These are phyloP conservation scores for Primulina eburnea DNA, from an alignment of 257 asterid species.

Conservation along the genomic window DNA sequence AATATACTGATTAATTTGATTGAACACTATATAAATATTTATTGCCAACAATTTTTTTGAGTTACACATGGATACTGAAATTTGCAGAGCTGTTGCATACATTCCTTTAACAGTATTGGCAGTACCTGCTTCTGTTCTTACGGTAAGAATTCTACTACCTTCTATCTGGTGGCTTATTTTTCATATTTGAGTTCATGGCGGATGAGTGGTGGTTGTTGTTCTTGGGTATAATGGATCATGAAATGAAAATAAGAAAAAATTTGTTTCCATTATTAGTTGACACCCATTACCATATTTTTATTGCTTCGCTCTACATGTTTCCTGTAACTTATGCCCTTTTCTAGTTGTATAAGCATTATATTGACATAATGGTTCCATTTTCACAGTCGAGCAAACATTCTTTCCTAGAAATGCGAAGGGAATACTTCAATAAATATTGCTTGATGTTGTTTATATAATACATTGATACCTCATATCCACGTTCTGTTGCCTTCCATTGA, in stretches of 20 bases:
- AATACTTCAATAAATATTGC: not conserved
- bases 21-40: not conserved
- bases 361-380: not conserved
- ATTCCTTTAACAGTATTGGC: constrained; percentile 79
- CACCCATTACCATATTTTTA: not conserved
- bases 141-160: constrained; percentile 45
- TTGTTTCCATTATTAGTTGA: not conserved
- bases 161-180: not conserved
- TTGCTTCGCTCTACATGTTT: constrained; percentile 3
- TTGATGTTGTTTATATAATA: not conserved
- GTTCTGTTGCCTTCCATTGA: not conserved
- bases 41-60: constrained; percentile 9
- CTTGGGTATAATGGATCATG: not conserved
- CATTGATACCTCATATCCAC: not conserved
- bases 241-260: too few species aligned
- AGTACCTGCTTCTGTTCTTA: constrained; percentile 94
- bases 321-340: not conserved
- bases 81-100: constrained; percentile 23
- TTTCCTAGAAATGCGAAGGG: not conserved
- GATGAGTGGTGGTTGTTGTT: not conserved
- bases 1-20: not conserved
- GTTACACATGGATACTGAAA: constrained; percentile 18
- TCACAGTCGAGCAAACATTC: not conserved
- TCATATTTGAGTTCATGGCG: not conserved
- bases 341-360: not conserved